These are phyloP conservation scores for Monilinia fructicola DNA, from an alignment of 2,329 filamentous ascomycete genomes.

Conservation along the genomic window DNA sequence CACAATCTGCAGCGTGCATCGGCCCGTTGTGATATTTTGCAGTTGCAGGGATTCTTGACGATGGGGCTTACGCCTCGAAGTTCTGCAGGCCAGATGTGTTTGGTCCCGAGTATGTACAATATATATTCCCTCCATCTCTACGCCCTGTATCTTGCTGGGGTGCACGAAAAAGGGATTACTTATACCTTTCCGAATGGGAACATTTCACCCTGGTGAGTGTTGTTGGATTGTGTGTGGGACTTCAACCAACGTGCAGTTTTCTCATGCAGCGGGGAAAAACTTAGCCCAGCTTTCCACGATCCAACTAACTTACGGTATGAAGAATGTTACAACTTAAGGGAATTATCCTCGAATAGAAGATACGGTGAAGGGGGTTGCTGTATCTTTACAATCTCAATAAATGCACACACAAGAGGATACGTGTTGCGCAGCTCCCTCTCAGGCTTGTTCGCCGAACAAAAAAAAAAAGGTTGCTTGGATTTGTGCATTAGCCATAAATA, in stretches of 20 bases:
- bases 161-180: too few species aligned
- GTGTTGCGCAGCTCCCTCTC: neutral
- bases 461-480: neutral
- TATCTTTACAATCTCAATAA: neutral
- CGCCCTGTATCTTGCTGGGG: too few species aligned
- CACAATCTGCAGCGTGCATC: too few species aligned
- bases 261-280: neutral
- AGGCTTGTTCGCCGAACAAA: neutral
- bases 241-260: neutral
- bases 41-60: too few species aligned
- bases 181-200: neutral
- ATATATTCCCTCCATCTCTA: too few species aligned
- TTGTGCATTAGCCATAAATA: neutral
- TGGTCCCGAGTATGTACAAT: too few species aligned
- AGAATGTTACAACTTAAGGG: neutral
- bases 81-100: too few species aligned
- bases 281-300: neutral
- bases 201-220: neutral
- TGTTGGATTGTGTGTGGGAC: neutral
- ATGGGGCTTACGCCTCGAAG: too few species aligned
- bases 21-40: too few species aligned
- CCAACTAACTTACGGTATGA: neutral
- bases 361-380: neutral
- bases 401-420: neutral
- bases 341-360: neutral